Conservation (phyloP, 202 grass and related monocot species). For the Brachypodium distachyon region DNA sequence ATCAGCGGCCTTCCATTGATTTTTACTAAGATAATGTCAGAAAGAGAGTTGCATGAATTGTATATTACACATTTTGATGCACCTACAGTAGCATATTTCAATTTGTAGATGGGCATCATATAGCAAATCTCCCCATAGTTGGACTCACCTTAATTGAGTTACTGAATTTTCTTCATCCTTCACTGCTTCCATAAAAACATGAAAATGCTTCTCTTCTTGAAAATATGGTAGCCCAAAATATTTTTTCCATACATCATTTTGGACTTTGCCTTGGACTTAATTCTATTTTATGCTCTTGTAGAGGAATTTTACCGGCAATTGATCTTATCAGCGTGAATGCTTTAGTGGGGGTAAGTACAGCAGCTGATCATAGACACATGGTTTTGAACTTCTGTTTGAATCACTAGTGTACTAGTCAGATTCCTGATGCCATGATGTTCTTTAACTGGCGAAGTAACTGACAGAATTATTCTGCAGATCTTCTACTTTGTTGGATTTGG, state of each 20-base stretch:
- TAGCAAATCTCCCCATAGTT: not conserved
- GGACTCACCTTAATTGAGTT: not conserved
- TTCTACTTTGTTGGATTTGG: constrained; percentile 97
- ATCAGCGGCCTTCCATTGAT: not conserved
- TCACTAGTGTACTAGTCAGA: not conserved
- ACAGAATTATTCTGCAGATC: constrained; percentile 45
- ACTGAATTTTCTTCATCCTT: not conserved
- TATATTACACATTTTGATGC: not conserved
- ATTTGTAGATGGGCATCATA: not conserved
- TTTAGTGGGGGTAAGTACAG: constrained; percentile 70
- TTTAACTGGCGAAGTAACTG: not conserved
- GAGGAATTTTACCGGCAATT: constrained; percentile 88
- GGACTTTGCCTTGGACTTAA: not conserved
- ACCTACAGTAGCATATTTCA: not conserved
- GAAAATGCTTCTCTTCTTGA: not conserved
- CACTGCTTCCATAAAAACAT: not conserved
- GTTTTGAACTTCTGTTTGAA: not conserved
- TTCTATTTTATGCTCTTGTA: constrained; percentile 26
- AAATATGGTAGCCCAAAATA: not conserved
- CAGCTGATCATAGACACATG: not conserved
- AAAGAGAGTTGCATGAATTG: not conserved
- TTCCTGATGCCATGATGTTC: not conserved
- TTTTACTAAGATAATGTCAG: not conserved
- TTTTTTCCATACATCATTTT: not conserved
- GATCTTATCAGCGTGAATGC: constrained; percentile 66